Percentiles rank a stretch among this genome's conserved stretches.
phyloP scores from a whole-genome alignment of 305 asterid species.

The Solanum hybrid region DNA sequence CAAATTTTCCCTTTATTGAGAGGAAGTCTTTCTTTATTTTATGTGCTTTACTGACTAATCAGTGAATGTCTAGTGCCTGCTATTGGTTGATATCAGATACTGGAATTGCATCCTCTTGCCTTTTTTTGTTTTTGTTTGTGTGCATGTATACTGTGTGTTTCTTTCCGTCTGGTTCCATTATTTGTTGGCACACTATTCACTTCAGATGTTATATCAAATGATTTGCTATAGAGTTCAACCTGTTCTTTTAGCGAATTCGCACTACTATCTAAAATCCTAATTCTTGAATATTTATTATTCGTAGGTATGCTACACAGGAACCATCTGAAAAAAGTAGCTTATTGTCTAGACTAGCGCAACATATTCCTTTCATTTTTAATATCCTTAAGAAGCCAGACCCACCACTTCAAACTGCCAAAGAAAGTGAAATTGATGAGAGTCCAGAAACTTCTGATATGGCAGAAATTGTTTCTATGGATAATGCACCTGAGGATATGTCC shows the following conservation, averaged over 20 bases:
- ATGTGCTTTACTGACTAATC: neutral
- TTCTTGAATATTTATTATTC: slow-evolving; percentile 17
- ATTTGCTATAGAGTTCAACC: neutral
- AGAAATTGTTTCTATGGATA: slow-evolving; percentile 12
- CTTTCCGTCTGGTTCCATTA: neutral
- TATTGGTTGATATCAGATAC: neutral
- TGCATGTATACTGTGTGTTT: neutral
- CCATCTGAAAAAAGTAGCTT: slow-evolving; percentile 53
- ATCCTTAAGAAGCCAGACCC: slow-evolving; percentile 58
- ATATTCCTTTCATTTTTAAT: slow-evolving; percentile 72
- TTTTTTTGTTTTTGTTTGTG: neutral
- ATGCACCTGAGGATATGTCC: slow-evolving; percentile 27
- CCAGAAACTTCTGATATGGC: slow-evolving; percentile 24
- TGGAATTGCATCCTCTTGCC: neutral
- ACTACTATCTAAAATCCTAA: neutral
- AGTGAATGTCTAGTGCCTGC: neutral
- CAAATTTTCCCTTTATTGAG: neutral
- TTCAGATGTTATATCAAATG: neutral
- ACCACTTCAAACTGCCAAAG: slow-evolving; percentile 29
- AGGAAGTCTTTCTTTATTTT: neutral
- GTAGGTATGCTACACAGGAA: slow-evolving; percentile 36
- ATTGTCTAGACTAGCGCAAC: slow-evolving; percentile 63
- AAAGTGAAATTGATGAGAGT: slow-evolving; percentile 15
- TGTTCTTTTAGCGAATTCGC: neutral
- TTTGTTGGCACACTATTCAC: neutral